Evolutionary conservation across 257 asterid species (phyloP), one percentile per base, ranked within the genome.

Genomic region (Fraxinus anomala): DNA sequence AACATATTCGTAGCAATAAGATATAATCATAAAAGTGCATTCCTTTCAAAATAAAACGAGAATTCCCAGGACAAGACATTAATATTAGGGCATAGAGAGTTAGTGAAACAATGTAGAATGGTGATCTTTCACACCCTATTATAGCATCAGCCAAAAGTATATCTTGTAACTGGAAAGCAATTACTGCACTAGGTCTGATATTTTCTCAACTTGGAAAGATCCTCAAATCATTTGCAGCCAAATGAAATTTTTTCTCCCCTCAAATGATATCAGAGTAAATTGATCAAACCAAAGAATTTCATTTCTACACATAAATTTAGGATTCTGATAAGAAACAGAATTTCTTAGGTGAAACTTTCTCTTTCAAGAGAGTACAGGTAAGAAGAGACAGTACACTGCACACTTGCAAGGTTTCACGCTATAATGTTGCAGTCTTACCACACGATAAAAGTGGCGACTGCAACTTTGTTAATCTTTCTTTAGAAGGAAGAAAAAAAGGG

Each of bases 171-270:
- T 40, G 14, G 13, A 40, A 40, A 40, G 11, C 47, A 40, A 40
- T 10, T 40, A 40, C 47, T 40, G 47, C 9, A 40, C 47, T 40
- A 40, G 47, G 47, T 9, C 47, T 9, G 47, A 40, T 40, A 40
- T 40, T 40, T 9, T 40, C 13, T 13, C 47, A 40, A 40, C 14
- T 40, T 40, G 2, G 11, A 40, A 10, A 40, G 47, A 9, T 40
- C 33, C 26, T 31, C 9, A 59, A 59, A 73, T 47, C 71, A 49
- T 9, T 71, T 16, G 21, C 14, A 26, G 70, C 68, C n/a, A 5
- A 37, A 72, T 33, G 21, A 37, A 68, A 68, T 26, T 39, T 12
- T 73, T 82, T 68, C 65, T 69, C 67, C 31, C 67, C 59, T 72
- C 21, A 26, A 56, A 23, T 21, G 24, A 71, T 61, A 61, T 23